A percentile compares a stretch with the other conserved stretches of the same genome.
Evolutionary conservation across 495 filamentous ascomycete genomes (phyloP).

Genomic region (Aspergillus conjunctus): DNA sequence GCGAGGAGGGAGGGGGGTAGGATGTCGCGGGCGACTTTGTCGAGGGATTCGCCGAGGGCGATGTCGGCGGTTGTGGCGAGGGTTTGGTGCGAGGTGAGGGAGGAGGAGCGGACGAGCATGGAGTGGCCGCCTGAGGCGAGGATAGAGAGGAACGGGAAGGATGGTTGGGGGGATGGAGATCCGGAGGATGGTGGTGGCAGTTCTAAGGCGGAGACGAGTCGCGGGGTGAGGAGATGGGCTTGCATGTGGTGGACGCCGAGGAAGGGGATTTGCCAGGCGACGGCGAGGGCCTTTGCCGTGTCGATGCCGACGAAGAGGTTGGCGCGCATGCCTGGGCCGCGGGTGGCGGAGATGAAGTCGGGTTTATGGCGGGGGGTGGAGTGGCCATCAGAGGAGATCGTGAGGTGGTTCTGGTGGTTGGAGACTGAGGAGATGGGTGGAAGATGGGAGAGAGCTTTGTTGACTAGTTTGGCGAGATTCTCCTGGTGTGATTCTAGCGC

Average conservation of each 20-base stretch:
- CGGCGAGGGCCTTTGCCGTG: constrained; percentile 83
- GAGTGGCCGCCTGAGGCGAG: constrained; percentile 95
- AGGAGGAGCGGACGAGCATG: constrained; percentile 71
- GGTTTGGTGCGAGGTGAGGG: constrained; percentile 66
- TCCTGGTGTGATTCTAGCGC: constrained; percentile 73
- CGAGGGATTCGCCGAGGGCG: constrained; percentile 81
- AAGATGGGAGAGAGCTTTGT: constrained; percentile 60
- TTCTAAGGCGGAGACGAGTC: constrained; percentile 67
- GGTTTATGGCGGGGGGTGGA: constrained; percentile 52
- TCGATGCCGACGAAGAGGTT: constrained; percentile 76
- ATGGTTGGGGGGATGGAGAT: constrained; percentile 22
- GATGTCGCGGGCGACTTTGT: constrained; percentile 79
- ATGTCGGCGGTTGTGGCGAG: constrained; percentile 72
- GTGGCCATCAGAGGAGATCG: constrained; percentile 27
- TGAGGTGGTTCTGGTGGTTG: constrained; percentile 5
- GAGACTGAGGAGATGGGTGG: constrained; percentile 36
- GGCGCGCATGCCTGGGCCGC: constrained; percentile 85
- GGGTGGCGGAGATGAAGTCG: constrained; percentile 81
- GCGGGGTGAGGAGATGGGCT: constrained; percentile 86
- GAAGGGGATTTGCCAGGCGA: constrained; percentile 79
- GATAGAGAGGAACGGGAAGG: constrained; percentile 84
- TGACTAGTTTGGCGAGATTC: constrained; percentile 65
- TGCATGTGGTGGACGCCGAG: constrained; percentile 96
- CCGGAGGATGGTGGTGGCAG: background rate
- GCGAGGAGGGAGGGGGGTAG: constrained; percentile 57